Percentiles rank a stretch among this genome's conserved stretches.
These are phyloP conservation scores for Simmondsia chinensis DNA, from an alignment of 148 eudicot species.

Conservation along the genomic window DNA sequence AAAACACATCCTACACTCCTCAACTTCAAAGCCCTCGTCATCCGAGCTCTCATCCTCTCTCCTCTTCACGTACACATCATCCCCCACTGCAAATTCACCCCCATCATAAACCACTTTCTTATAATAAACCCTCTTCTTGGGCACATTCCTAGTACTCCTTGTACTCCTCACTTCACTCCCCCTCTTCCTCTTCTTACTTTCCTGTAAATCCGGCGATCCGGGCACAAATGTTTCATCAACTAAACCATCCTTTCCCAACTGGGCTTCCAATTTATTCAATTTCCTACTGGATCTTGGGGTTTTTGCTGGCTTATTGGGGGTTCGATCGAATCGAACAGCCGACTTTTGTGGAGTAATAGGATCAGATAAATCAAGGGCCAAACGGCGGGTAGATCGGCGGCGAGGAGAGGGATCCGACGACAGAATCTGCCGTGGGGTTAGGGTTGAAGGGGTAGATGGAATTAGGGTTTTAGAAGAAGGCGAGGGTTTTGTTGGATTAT, in stretches of 20 bases:
- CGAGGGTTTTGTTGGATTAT: slow-evolving; percentile 9
- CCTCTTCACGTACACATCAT: slow-evolving; percentile 81
- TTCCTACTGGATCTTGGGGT: slow-evolving; percentile 17
- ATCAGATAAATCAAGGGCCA: slow-evolving; percentile 15
- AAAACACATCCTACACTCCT: slow-evolving; percentile 84
- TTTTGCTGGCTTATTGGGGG: slow-evolving; percentile 15
- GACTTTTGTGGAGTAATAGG: slow-evolving; percentile 8
- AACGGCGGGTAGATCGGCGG: slow-evolving; percentile 29
- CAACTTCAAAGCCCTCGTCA: slow-evolving; percentile 63
- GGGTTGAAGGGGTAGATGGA: slow-evolving; percentile 37
- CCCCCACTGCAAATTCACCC: slow-evolving; percentile 62
- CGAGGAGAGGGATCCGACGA: slow-evolving; percentile 9
- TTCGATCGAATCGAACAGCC: background rate
- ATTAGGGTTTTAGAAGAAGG: slow-evolving; percentile 11
- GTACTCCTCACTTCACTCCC: slow-evolving; percentile 2
- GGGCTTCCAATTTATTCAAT: slow-evolving; percentile 5
- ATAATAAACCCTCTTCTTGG: slow-evolving; percentile 60
- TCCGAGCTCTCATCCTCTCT: slow-evolving; percentile 69
- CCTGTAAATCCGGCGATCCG: slow-evolving; percentile 30
- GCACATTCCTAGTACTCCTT: slow-evolving; percentile 9
- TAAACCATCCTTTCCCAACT: background rate
- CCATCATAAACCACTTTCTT: slow-evolving; percentile 75
- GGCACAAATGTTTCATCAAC: slow-evolving; percentile 19
- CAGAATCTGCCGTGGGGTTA: slow-evolving; percentile 20
- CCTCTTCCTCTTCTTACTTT: slow-evolving; percentile 23